Conservation (phyloP, 192 early-diverging fungal species). For the Helicostylum pulchrum region DNA sequence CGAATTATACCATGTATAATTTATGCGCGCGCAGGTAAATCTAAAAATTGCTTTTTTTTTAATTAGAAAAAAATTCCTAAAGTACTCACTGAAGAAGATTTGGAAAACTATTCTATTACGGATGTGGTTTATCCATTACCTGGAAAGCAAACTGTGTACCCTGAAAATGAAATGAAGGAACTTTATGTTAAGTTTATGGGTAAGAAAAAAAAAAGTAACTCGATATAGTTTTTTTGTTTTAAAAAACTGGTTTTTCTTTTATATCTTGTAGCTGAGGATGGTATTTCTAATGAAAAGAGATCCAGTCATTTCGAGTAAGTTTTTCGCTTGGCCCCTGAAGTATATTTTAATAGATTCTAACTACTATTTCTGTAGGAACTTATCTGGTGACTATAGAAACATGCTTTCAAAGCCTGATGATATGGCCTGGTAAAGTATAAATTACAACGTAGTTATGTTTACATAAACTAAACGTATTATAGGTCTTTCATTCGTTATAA, state of each 20-base stretch:
- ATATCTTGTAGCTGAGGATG: slow-evolving; percentile 14
- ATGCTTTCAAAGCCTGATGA: slow-evolving; percentile 59
- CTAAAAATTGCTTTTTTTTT: no score
- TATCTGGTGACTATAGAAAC: slow-evolving; percentile 65
- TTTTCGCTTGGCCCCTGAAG: not conserved
- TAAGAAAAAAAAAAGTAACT: slow-evolving; percentile 17
- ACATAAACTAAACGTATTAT: not conserved
- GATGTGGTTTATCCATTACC: slow-evolving; percentile 95
- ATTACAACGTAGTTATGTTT: not conserved
- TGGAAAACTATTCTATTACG: slow-evolving; percentile 67
- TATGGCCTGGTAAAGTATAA: slow-evolving; percentile 42
- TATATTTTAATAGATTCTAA: not conserved
- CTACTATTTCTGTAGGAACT: slow-evolving; percentile 9
- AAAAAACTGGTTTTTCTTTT: not conserved
- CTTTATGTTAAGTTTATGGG: slow-evolving; percentile 72
- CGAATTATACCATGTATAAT: not conserved
- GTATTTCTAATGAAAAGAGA: slow-evolving; percentile 8
- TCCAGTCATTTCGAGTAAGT: slow-evolving; percentile 14
- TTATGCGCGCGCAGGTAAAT: not conserved
- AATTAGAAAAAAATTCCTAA: slow-evolving; percentile 31
- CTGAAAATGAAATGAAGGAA: slow-evolving; percentile 63
- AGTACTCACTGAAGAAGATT: slow-evolving; percentile 66
- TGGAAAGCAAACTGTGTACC: slow-evolving; percentile 76
- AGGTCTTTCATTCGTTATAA: slow-evolving; percentile 63
- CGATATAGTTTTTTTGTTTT: not conserved